Percentiles rank a stretch among this genome's conserved stretches.
These are phyloP conservation scores for Tetracladium setigerum DNA, from an alignment of 495 filamentous ascomycete genomes.

Conservation along the genomic window DNA sequence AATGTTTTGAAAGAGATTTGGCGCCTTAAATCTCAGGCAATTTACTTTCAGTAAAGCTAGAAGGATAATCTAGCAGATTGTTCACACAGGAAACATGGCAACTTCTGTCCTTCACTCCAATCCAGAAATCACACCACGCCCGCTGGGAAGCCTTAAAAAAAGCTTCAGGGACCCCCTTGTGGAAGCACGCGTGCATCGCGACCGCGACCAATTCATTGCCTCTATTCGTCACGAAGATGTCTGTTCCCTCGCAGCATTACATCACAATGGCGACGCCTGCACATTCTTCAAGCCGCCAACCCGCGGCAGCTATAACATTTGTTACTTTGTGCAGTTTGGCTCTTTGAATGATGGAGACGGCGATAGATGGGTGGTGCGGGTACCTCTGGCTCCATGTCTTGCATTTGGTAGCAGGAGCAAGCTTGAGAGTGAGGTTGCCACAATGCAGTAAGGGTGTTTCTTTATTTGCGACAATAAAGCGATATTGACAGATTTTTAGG, in stretches of 20 bases:
- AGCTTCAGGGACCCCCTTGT: slow-evolving; percentile 9
- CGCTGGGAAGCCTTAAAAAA: slow-evolving; percentile 5
- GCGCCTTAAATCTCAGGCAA: too few species aligned
- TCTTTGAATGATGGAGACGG: slow-evolving; percentile 1
- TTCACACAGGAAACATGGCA: slow-evolving; percentile 2
- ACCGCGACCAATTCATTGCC: slow-evolving; percentile 15
- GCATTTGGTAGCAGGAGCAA: slow-evolving; percentile 18
- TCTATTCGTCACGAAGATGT: slow-evolving; percentile 13
- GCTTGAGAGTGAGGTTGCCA: slow-evolving; percentile 23
- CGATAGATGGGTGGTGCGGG: slow-evolving; percentile 25
- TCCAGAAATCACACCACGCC: slow-evolving; percentile 5
- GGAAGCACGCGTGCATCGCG: slow-evolving; percentile 10
- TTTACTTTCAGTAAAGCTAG: neutral
- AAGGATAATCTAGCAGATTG: too few species aligned
- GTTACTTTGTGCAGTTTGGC: slow-evolving; percentile 25
- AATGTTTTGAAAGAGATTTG: too few species aligned
- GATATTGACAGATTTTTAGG: slow-evolving; percentile 12
- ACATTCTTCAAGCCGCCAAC: slow-evolving; percentile 18
- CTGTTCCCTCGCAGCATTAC: slow-evolving; percentile 11
- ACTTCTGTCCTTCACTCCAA: slow-evolving; percentile 5
- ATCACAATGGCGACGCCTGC: slow-evolving; percentile 21
- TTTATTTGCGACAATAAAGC: slow-evolving; percentile 7
- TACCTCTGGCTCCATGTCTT: slow-evolving; percentile 23
- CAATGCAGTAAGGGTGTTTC: slow-evolving; percentile 21
- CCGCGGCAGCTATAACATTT: slow-evolving; percentile 27